Percentiles rank a stretch among this genome's conserved stretches.
Evolutionary conservation across 768 basidiomycete genomes (phyloP).

Genomic region (Lactarius hengduanensis): DNA sequence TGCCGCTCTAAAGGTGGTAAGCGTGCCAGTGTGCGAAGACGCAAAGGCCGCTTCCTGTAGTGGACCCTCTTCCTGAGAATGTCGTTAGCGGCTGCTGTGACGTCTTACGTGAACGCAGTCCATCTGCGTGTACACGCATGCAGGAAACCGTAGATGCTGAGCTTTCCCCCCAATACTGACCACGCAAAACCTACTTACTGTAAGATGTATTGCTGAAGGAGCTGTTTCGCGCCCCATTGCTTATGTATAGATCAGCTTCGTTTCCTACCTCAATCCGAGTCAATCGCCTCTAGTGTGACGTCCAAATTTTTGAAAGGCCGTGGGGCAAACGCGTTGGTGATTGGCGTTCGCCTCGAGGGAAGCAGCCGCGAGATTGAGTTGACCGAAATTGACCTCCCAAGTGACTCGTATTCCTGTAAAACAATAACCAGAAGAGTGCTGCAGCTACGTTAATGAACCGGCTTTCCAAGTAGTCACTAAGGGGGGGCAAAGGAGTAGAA

Average conservation of each 20-base stretch:
- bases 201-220: conserved; percentile 46
- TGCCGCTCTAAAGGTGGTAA: conserved; percentile 42
- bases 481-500: conserved; percentile 58
- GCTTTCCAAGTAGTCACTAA: conserved; percentile 35
- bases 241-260: conserved; percentile 55
- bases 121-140: conserved; percentile 42
- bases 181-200: conserved; percentile 41
- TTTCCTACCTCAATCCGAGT: conserved; percentile 66
- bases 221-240: conserved; percentile 44
- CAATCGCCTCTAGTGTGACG: conserved; percentile 54
- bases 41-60: conserved; percentile 54
- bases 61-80: conserved; percentile 40
- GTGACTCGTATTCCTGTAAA: conserved; percentile 55
- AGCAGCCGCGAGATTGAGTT: conserved; percentile 39
- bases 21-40: conserved; percentile 42
- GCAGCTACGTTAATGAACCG: neutral
- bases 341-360: conserved; percentile 44
- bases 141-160: neutral
- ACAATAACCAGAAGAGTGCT: neutral
- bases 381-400: conserved; percentile 68
- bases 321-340: conserved; percentile 49
- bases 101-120: conserved; percentile 50
- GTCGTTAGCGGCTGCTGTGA: conserved; percentile 40
- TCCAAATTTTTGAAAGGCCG: conserved; percentile 39
- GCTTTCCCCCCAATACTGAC: neutral